Evolutionary conservation across 176 grass and related monocot genomes (phyloP), one percentile per base, ranked within the genome.

Genomic region (Bothriochloa decipiens): DNA sequence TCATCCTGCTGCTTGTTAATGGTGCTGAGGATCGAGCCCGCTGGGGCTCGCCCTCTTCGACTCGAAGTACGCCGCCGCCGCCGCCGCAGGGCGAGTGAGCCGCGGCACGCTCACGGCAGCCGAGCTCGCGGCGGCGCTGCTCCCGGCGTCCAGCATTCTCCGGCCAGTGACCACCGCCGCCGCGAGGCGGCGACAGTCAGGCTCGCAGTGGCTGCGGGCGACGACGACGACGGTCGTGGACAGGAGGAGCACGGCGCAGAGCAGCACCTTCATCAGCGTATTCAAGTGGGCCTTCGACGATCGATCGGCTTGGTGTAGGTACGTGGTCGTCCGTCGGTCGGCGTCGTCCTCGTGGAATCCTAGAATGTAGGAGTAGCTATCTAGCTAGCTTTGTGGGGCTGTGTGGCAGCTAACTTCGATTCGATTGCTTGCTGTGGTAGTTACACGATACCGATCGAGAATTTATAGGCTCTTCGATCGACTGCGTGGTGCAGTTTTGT

Each of bases 21-120:
- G 92, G 43, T 94, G 92, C 69, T 91, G 89, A 43, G 92, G 92
- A 40, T 94, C 89, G 7, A 89, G 77, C 3, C 92, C 92, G 7
- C 87, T 58, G 7, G 89, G 92, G 81, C 86, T 91, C 28, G 68
- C 26, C 79, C 92, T 66, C 64, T 91, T 94, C 11, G 92, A 94
- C 80, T 84, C 84, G 12, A 77, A 75, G 81, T 39, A 80, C 10
- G 62, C 60, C 20, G 11, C 36, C 4, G 18, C 69, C 15, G 36
- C 68, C 0, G n/a, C n/a, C n/a, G n/a, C n/a, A n/a, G 74, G 16
- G 18, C 64, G 73, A 43, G 32, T 25, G 11, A 60, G 47, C 18
- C 6, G 20, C 26, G 78, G 78, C 28, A 37, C 15, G 6, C 49
- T 75, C 78, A 35, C 18, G 0, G 15, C 12, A 52, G 62, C 3